phyloP scores from a whole-genome alignment of 768 basidiomycete genomes.

The Tylopilus rubrobrunneus region DNA sequence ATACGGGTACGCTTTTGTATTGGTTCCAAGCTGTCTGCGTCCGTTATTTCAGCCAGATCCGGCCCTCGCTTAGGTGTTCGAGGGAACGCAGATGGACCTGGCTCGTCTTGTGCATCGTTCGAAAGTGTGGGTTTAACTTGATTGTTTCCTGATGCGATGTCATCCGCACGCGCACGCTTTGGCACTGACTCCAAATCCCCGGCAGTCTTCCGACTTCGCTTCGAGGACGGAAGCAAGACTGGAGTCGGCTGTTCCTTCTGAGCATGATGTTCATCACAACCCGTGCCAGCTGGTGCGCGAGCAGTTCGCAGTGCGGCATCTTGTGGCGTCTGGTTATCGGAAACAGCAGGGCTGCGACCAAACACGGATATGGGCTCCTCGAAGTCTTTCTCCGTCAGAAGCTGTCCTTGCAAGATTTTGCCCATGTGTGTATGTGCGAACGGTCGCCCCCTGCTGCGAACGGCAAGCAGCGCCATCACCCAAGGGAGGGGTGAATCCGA shows the following conservation, averaged over 20 bases:
- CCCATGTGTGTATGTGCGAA: background rate
- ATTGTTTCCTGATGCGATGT: background rate
- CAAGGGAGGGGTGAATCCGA: too few species aligned
- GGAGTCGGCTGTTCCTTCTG: too few species aligned
- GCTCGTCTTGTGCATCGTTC: background rate
- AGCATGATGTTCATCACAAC: too few species aligned
- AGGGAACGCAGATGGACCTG: background rate
- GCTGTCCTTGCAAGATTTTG: background rate
- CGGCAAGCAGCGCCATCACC: too few species aligned
- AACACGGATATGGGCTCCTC: too few species aligned
- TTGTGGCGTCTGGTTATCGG: too few species aligned
- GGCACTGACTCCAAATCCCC: background rate
- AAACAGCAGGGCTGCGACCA: too few species aligned
- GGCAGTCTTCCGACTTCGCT: background rate
- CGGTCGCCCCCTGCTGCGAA: background rate
- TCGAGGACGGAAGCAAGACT: background rate
- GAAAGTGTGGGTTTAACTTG: too few species aligned
- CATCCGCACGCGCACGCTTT: background rate
- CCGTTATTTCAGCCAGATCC: background rate
- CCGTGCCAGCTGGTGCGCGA: too few species aligned
- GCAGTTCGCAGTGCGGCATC: too few species aligned
- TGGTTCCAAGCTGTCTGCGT: background rate
- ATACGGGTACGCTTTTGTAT: background rate
- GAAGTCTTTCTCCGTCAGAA: background rate
- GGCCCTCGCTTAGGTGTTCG: background rate